Evolutionary conservation across 1,139 yeast genomes (phyloP).

Genomic region (Sugiyamaella novakii): DNA sequence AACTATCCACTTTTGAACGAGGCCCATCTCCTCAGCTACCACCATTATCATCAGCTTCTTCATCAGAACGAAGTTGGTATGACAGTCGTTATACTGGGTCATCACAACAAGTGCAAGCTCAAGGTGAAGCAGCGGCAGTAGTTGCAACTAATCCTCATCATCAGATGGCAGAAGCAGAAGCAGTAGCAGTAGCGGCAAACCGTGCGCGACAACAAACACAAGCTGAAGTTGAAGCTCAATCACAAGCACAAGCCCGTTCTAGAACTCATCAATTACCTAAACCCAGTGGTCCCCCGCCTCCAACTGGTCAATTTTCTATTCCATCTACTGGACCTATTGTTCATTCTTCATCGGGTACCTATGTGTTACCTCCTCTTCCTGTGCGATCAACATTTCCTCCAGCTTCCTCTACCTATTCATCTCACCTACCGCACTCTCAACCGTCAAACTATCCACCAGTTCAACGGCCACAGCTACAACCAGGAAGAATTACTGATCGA

Average conservation of each 20-base stretch:
- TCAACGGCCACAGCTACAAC: slow-evolving; percentile 4
- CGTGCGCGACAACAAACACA: not conserved
- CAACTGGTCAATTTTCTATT: slow-evolving; percentile 11
- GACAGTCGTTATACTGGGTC: slow-evolving; percentile 7
- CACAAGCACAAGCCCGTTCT: not conserved
- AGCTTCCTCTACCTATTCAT: slow-evolving; percentile 1
- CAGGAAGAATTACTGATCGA: slow-evolving; percentile 3
- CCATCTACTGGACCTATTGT: slow-evolving; percentile 11
- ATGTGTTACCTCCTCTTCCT: slow-evolving; percentile 11
- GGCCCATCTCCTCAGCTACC: slow-evolving; percentile 20
- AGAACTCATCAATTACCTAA: slow-evolving; percentile 3
- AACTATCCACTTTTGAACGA: slow-evolving; percentile 15
- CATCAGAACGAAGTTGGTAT: slow-evolving; percentile 14
- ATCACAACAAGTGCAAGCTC: slow-evolving; percentile 5
- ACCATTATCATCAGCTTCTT: slow-evolving; percentile 13
- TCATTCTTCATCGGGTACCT: slow-evolving; percentile 9
- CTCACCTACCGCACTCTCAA: slow-evolving; percentile 8
- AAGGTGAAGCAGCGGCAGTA: slow-evolving; percentile 3
- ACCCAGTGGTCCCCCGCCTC: slow-evolving; percentile 7
- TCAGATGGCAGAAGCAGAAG: not conserved
- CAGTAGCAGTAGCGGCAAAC: not conserved
- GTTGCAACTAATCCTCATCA: not conserved
- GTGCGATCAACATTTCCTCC: slow-evolving; percentile 7
- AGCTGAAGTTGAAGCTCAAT: slow-evolving; percentile 9
- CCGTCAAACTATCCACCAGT: not conserved